Conservation (phyloP, 1,284 basidiomycete genomes). For the Ustilago crameri region DNA sequence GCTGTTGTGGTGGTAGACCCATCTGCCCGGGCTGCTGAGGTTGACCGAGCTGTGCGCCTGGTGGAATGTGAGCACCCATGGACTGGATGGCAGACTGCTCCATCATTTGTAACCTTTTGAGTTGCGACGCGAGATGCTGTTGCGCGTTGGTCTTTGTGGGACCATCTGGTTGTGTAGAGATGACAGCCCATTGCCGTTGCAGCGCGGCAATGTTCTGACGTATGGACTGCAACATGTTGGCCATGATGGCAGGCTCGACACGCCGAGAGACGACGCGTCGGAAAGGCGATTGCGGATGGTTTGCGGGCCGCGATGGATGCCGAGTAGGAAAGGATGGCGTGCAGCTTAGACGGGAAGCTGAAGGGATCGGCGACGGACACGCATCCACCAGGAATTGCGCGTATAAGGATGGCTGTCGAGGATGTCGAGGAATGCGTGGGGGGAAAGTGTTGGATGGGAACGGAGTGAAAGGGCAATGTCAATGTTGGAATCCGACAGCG, state of each 20-base stretch:
- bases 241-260: background rate
- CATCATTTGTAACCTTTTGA: conserved; percentile 56
- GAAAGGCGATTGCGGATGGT: background rate
- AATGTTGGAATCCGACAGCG: no score
- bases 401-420: conserved; percentile 2
- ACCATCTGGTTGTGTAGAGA: conserved; percentile 56
- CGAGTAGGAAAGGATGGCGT: background rate
- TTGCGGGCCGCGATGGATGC: background rate
- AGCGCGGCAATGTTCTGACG: conserved; percentile 54
- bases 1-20: conserved; percentile 20
- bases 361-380: background rate
- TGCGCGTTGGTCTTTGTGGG: conserved; percentile 56
- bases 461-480: background rate
- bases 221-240: conserved; percentile 46
- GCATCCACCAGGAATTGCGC: background rate
- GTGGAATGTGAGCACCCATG: conserved; percentile 44
- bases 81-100: conserved; percentile 41
- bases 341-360: background rate
- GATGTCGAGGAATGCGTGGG: background rate
- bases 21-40: conserved; percentile 30
- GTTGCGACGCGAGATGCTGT: conserved; percentile 54
- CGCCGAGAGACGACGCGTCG: conserved; percentile 6
- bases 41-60: conserved; percentile 37
- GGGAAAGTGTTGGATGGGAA: background rate
- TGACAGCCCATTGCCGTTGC: conserved; percentile 61